These are phyloP conservation scores for Limonium bicolor DNA, from an alignment of 148 eudicot species.

Conservation along the genomic window DNA sequence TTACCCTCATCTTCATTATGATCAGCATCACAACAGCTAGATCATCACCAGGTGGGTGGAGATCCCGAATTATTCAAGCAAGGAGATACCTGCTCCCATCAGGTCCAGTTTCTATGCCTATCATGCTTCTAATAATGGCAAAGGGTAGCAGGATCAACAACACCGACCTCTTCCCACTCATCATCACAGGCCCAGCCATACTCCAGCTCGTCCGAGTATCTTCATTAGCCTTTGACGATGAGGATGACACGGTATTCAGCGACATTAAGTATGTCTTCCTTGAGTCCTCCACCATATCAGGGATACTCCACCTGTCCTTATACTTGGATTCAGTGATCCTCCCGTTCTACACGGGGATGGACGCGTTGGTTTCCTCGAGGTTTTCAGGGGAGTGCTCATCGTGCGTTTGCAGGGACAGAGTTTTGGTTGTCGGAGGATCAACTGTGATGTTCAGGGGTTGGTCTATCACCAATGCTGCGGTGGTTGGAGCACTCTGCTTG, in stretches of 20 bases:
- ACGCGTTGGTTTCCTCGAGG: conserved; percentile 24
- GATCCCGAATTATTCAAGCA: conserved; percentile 6
- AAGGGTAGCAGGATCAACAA: conserved; percentile 34
- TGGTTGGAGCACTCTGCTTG: conserved; percentile 17
- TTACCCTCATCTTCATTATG: conserved; percentile 12
- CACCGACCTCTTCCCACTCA: conserved; percentile 19
- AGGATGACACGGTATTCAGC: conserved; percentile 11
- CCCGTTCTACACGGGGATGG: conserved; percentile 45
- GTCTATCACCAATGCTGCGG: conserved; percentile 30
- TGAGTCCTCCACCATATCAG: conserved; percentile 36
- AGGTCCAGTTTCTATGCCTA: conserved; percentile 32
- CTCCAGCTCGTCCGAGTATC: conserved; percentile 33
- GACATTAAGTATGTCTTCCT: conserved; percentile 31
- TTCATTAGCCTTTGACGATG: conserved; percentile 21
- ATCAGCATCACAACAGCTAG: conserved; percentile 8
- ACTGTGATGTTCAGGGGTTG: conserved; percentile 24
- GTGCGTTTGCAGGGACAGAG: conserved; percentile 28
- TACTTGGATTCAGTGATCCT: conserved; percentile 32
- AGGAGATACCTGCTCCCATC: conserved; percentile 33
- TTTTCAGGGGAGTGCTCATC: conserved; percentile 40
- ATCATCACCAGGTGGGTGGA: not conserved
- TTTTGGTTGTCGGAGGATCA: conserved; percentile 27
- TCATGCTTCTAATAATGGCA: conserved; percentile 22
- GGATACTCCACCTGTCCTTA: conserved; percentile 29
- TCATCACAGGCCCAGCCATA: conserved; percentile 23